Conservation (phyloP, 768 basidiomycete species). For the Termitomyces titanicus region DNA sequence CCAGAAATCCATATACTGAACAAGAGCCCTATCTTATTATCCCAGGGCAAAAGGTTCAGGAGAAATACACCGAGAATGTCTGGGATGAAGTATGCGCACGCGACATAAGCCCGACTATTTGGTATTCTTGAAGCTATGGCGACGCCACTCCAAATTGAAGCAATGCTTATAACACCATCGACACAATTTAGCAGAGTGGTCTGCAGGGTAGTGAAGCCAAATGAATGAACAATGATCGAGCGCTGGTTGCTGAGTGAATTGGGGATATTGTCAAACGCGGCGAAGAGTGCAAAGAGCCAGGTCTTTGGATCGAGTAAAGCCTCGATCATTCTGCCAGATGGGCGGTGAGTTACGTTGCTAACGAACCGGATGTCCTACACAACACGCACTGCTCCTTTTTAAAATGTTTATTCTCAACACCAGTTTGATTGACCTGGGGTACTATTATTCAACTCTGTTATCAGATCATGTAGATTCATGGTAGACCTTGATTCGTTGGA, state of each 20-base stretch:
- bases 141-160: slow-evolving; percentile 67
- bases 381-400: slow-evolving; percentile 69
- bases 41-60: slow-evolving; percentile 62
- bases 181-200: slow-evolving; percentile 70
- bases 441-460: background rate
- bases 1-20: slow-evolving; percentile 54
- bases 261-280: slow-evolving; percentile 56
- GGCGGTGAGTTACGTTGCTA: background rate
- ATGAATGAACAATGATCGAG: slow-evolving; percentile 59
- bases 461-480: background rate
- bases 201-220: slow-evolving; percentile 60
- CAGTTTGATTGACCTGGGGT: slow-evolving; percentile 43
- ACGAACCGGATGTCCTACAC: background rate
- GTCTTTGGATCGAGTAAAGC: slow-evolving; percentile 67
- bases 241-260: slow-evolving; percentile 64
- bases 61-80: slow-evolving; percentile 60
- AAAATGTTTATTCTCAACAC: slow-evolving; percentile 78
- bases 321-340: slow-evolving; percentile 61
- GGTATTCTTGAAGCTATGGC: slow-evolving; percentile 48
- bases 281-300: slow-evolving; percentile 71
- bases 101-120: slow-evolving; percentile 60
- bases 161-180: slow-evolving; percentile 59
- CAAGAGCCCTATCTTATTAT: slow-evolving; percentile 60
- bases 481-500: slow-evolving; percentile 59
- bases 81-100: slow-evolving; percentile 56